Conservation (phyloP, 2,329 filamentous ascomycete species). For the Calonectria multiphialidica region DNA sequence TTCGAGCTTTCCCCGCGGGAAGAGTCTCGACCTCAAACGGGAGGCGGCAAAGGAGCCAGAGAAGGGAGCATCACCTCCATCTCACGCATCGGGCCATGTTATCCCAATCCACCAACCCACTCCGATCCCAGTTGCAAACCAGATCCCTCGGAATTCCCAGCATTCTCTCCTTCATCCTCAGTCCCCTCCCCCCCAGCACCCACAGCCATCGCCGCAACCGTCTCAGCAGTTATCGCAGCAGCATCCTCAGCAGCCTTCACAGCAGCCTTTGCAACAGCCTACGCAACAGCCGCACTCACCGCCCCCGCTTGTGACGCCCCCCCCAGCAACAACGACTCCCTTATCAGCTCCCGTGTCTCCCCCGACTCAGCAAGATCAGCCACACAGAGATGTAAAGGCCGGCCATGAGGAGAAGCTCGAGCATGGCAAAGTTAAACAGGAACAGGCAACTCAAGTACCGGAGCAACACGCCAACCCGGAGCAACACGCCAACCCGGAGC, state of each 20-base stretch:
- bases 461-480: neutral
- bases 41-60: slow-evolving; percentile 44
- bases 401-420: neutral
- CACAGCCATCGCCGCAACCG: slow-evolving; percentile 13
- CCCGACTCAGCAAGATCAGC: neutral
- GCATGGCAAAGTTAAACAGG: slow-evolving; percentile 10
- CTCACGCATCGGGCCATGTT: slow-evolving; percentile 1
- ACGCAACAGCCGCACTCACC: slow-evolving; percentile 6
- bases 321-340: neutral
- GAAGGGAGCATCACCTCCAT: slow-evolving; percentile 19
- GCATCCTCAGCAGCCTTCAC: too few species aligned
- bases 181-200: slow-evolving; percentile 11
- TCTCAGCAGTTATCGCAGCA: too few species aligned
- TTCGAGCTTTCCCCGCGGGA: slow-evolving; percentile 53
- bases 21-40: slow-evolving; percentile 62
- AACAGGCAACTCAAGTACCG: slow-evolving; percentile 2
- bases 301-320: neutral
- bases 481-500: neutral
- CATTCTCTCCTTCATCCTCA: neutral
- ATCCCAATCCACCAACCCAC: neutral
- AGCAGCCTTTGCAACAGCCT: too few species aligned
- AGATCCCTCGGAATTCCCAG: neutral
- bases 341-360: neutral
- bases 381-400: neutral
- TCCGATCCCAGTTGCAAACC: neutral